Percentiles rank a stretch among this genome's conserved stretches.
Evolutionary conservation across 1,139 yeast genomes (phyloP).

Genomic region (Pneumocystis wakefieldiae): DNA sequence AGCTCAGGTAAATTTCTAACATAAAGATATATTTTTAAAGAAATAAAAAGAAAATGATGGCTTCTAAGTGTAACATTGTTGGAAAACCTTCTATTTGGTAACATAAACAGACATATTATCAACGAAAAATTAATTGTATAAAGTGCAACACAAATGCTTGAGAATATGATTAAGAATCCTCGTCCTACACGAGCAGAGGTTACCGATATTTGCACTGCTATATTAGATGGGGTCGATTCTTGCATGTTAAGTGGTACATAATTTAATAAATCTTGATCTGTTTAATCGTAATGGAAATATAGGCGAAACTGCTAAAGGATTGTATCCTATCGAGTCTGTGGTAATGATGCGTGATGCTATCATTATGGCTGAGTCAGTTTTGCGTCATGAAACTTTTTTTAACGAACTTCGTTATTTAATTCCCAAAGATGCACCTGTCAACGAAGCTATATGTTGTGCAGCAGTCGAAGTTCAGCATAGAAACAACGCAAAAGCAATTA

Average conservation of each 20-base stretch:
- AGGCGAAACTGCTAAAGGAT: constrained; percentile 99
- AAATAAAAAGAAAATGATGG: constrained; percentile 56
- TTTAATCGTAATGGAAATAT: constrained; percentile 49
- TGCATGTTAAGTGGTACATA: constrained; percentile 27
- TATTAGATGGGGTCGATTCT: constrained; percentile 99
- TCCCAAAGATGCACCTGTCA: constrained; percentile 76
- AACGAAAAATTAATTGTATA: neutral
- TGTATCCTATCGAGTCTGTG: constrained; percentile 93
- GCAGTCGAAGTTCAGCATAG: constrained; percentile 94
- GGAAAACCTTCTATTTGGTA: constrained; percentile 95
- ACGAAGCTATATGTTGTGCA: constrained; percentile 94
- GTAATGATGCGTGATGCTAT: constrained; percentile 98
- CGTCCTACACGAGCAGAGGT: constrained; percentile 99
- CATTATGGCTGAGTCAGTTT: constrained; percentile 90
- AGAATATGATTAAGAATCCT: constrained; percentile 98
- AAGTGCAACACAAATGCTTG: constrained; percentile 95
- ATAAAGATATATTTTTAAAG: neutral
- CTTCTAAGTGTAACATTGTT: constrained; percentile 96
- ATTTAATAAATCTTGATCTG: neutral
- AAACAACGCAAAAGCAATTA: constrained; percentile 92
- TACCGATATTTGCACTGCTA: constrained; percentile 97
- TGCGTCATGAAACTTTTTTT: constrained; percentile 75
- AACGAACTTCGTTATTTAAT: constrained; percentile 81
- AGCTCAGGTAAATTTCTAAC: constrained; percentile 38
- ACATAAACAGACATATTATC: neutral